phyloP scores from a whole-genome alignment of 345 rosid genomes.

The Eutrema heterophyllum region DNA sequence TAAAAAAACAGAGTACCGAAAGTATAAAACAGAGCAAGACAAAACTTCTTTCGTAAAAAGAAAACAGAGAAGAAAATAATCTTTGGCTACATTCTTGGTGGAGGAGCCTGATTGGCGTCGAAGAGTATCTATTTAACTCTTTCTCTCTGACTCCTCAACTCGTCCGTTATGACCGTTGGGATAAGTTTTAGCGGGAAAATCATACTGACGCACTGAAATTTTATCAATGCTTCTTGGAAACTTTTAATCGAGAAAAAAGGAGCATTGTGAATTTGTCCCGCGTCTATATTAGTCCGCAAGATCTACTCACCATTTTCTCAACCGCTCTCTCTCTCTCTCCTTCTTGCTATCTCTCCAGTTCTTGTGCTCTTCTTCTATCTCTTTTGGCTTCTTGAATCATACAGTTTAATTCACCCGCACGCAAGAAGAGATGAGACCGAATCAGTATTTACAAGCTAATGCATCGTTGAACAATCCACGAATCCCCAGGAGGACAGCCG shows the following conservation, averaged over 20 bases:
- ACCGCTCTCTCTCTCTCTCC: not conserved
- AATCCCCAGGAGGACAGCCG: not conserved
- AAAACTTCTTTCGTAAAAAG: too few relatives aligned
- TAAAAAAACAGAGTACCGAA: too few relatives aligned
- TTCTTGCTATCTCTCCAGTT: not conserved
- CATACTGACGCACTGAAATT: not conserved
- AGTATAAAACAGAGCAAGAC: not conserved
- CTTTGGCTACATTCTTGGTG: not conserved
- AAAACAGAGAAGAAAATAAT: not conserved
- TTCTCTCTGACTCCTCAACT: not conserved
- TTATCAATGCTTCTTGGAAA: not conserved
- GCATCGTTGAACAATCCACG: not conserved
- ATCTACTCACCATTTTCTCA: not conserved
- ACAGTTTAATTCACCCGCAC: not conserved
- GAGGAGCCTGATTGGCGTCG: not conserved
- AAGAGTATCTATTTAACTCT: not conserved
- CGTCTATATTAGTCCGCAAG: not conserved
- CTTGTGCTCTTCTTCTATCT: not conserved
- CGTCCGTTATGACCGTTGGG: conserved; percentile 18
- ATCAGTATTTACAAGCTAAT: not conserved
- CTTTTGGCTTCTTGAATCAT: not conserved
- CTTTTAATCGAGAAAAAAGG: not conserved
- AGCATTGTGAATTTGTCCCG: not conserved
- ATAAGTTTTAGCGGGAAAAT: not conserved
- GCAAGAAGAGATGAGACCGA: not conserved